Percentiles rank a stretch among this genome's conserved stretches.
Evolutionary conservation across 441 rosid species (phyloP).

Genomic region (Breynia disticha): DNA sequence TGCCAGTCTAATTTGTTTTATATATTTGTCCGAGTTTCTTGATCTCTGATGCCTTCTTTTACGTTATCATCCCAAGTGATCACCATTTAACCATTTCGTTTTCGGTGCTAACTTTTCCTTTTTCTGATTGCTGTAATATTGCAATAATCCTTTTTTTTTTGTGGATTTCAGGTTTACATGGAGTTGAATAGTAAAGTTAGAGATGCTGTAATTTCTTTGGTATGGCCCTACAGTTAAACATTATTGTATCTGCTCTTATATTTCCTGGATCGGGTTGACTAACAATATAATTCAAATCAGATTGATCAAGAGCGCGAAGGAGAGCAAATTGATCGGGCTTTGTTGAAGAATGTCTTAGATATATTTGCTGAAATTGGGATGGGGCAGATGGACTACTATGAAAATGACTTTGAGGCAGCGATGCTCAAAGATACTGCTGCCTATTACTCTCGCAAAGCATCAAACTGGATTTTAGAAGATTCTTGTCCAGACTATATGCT

Average conservation of each 20-base stretch:
- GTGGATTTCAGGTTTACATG: conserved; percentile 54
- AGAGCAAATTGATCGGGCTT: conserved; percentile 78
- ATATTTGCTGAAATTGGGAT: conserved; percentile 92
- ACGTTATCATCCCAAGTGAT: too few relatives aligned
- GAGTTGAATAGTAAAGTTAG: conserved; percentile 64
- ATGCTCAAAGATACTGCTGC: conserved; percentile 77
- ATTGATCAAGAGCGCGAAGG: conserved; percentile 94
- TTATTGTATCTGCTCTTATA: background rate
- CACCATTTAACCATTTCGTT: background rate
- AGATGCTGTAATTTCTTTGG: conserved; percentile 80
- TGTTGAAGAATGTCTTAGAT: conserved; percentile 79
- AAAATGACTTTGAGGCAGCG: conserved; percentile 66
- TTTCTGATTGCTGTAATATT: background rate
- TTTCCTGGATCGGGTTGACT: background rate
- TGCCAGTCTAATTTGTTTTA: too few relatives aligned
- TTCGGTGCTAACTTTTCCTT: conserved; percentile 1
- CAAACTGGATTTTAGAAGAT: conserved; percentile 83
- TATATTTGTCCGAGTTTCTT: too few relatives aligned
- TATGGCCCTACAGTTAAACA: conserved; percentile 23
- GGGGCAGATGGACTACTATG: conserved; percentile 75
- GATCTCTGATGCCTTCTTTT: too few relatives aligned
- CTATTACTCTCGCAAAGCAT: conserved; percentile 84
- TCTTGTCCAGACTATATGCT: conserved; percentile 90
- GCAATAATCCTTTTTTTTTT: background rate
- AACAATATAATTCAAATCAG: conserved; percentile 25